Conservation (phyloP, 495 filamentous ascomycete genomes). For the Talaromyces liani region DNA sequence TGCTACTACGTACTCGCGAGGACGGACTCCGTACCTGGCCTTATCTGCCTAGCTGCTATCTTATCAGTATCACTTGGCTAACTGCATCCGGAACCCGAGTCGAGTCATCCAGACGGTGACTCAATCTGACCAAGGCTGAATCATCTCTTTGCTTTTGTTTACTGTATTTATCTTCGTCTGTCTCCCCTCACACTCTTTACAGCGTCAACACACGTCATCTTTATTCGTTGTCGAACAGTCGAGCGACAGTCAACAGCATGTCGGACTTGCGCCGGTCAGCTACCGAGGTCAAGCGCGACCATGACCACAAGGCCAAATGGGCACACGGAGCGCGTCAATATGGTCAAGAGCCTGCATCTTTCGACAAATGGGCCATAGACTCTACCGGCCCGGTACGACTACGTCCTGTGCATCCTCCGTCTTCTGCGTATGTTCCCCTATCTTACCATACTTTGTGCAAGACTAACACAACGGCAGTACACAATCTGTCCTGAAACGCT, state of each 20-base stretch:
- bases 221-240: neutral
- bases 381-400: neutral
- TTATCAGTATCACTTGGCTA: neutral
- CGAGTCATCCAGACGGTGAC: constrained; percentile 2
- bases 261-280: constrained; percentile 19
- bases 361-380: neutral
- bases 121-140: neutral
- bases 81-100: neutral
- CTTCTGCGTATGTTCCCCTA: constrained; percentile 11
- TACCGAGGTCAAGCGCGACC: constrained; percentile 33
- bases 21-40: neutral
- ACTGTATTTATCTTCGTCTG: neutral
- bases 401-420: constrained; percentile 22
- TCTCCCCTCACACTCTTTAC: neutral
- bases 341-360: neutral
- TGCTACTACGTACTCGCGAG: neutral
- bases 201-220: neutral
- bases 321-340: constrained; percentile 30
- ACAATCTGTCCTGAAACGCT: constrained; percentile 16
- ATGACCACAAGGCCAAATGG: constrained; percentile 51
- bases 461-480: neutral
- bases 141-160: neutral
- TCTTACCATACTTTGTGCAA: neutral
- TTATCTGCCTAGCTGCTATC: neutral
- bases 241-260: neutral